Evolutionary conservation across 768 basidiomycete genomes (phyloP), one percentile per base, ranked within the genome.

Genomic region (Pleurotus tuoliensis): DNA sequence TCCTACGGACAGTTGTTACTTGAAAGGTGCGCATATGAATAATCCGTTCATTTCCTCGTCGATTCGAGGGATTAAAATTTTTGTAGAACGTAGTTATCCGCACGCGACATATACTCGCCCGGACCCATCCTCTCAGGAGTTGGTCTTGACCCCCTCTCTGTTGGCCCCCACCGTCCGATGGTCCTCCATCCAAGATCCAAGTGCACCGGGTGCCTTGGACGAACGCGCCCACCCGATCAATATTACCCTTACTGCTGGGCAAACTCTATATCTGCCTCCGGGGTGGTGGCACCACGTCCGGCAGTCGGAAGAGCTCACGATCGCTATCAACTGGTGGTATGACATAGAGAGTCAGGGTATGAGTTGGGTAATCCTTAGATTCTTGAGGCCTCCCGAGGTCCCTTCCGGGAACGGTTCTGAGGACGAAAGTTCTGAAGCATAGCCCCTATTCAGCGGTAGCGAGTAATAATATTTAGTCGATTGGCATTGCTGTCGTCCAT

Each of bases 261-360:
- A 95, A 61, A 85, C 88, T 0, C 71, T 97, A 16, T 96, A 93
- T 69, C 82, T 97, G 16, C 95, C 95, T n/a, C 82, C 88, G 4
- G 87, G 92, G 0, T 97, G 95, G 95, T 96, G 89, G 88, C 94
- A 96, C 67, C 82, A 91, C 64, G 92, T 96, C 37, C 78, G 83
- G 40, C 94, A 97, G 66, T 73, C 80, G 3, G 80, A 77, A 3
- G 73, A 77, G 58, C 73, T 76, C 20, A 84, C 82, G 1, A 82
- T 93, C 57, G 90, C 90, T 1, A 63, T 91, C 18, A 94, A 94
- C 64, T 93, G 89, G 86, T 94, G 92, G 92, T 92, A 91, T 66
- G 92, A 94, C 63, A 78, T 87, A 61, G 88, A 92, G 66, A 79
- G 86, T 67, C 71, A 78, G 55, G 90, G 91, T 12, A 80, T 81